These are phyloP conservation scores for Yarrowia sp. DNA, from an alignment of 805 yeast species.

Conservation along the genomic window DNA sequence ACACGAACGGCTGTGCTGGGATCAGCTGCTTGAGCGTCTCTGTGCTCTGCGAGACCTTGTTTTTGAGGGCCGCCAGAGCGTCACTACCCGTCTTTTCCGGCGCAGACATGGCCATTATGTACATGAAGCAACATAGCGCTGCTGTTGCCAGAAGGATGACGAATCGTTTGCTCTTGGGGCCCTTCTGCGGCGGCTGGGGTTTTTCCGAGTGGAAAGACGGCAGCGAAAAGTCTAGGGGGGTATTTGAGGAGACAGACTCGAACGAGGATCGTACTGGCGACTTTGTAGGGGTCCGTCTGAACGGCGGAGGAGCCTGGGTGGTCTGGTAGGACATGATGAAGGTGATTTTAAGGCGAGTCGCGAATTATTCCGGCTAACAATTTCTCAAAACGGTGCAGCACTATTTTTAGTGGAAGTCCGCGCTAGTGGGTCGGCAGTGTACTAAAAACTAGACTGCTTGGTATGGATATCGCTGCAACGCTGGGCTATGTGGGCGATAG, in stretches of 20 bases:
- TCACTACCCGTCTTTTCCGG: conserved; percentile 4
- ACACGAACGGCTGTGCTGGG: conserved; percentile 29
- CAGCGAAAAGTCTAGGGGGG: conserved; percentile 25
- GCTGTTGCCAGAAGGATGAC: background rate
- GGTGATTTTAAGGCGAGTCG: background rate
- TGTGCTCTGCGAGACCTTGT: conserved; percentile 28
- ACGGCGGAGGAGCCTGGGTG: conserved; percentile 30
- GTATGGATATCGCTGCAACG: conserved; percentile 16
- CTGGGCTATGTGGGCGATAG: background rate
- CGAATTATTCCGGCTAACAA: background rate
- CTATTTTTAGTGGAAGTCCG: background rate
- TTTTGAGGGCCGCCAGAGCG: conserved; percentile 5
- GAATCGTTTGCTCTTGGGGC: background rate
- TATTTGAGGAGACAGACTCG: conserved; percentile 6
- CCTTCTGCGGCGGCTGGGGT: background rate
- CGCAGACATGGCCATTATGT: conserved; percentile 17
- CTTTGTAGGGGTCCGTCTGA: conserved; percentile 32
- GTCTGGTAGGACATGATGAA: conserved; percentile 28
- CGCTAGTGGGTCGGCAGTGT: conserved; percentile 13
- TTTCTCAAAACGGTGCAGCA: conserved; percentile 11
- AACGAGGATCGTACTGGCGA: conserved; percentile 30
- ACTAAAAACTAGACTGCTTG: conserved; percentile 14
- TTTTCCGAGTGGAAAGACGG: conserved; percentile 24
- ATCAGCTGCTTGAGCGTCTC: conserved; percentile 29
- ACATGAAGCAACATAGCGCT: conserved; percentile 16